Evolutionary conservation across 192 early-diverging fungal genomes (phyloP).

Genomic region (Coemansia sp.): DNA sequence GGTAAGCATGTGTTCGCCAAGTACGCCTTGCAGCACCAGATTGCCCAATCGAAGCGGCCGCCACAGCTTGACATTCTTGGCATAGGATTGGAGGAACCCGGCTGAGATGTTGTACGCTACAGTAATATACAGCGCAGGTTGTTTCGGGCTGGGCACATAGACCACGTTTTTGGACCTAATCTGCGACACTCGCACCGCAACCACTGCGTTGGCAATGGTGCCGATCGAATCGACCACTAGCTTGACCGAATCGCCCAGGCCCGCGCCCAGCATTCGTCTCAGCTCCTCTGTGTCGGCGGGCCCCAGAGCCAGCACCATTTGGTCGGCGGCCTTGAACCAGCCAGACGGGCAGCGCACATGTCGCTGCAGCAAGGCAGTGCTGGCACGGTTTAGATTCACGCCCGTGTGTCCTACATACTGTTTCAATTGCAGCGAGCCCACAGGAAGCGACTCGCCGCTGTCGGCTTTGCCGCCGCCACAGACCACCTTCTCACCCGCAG

Average conservation of each 20-base stretch:
- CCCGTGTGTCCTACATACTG: constrained; percentile 15
- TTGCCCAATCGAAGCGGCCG: constrained; percentile 13
- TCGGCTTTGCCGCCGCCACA: background rate
- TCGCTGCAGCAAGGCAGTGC: constrained; percentile 8
- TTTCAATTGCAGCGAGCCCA: constrained; percentile 20
- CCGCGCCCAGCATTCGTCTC: constrained; percentile 10
- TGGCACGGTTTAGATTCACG: constrained; percentile 14
- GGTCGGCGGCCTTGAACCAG: constrained; percentile 21
- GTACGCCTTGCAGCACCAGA: constrained; percentile 23
- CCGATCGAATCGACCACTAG: constrained; percentile 33
- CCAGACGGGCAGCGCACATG: constrained; percentile 23
- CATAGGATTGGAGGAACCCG: constrained; percentile 5
- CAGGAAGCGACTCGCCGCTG: constrained; percentile 8
- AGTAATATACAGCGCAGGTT: constrained; percentile 23
- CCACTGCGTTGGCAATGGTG: constrained; percentile 9
- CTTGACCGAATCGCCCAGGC: constrained; percentile 23
- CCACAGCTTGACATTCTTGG: constrained; percentile 24
- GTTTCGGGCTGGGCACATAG: background rate
- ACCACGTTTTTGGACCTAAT: background rate
- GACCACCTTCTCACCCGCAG: background rate
- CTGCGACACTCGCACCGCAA: constrained; percentile 33
- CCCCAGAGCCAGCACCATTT: constrained; percentile 22
- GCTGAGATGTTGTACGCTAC: constrained; percentile 33
- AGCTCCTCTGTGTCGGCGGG: constrained; percentile 11
- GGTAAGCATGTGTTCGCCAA: constrained; percentile 30